Percentiles rank a stretch among this genome's conserved stretches.
phyloP scores from a whole-genome alignment of 768 basidiomycete species.

The Boletus subcaerulescens region DNA sequence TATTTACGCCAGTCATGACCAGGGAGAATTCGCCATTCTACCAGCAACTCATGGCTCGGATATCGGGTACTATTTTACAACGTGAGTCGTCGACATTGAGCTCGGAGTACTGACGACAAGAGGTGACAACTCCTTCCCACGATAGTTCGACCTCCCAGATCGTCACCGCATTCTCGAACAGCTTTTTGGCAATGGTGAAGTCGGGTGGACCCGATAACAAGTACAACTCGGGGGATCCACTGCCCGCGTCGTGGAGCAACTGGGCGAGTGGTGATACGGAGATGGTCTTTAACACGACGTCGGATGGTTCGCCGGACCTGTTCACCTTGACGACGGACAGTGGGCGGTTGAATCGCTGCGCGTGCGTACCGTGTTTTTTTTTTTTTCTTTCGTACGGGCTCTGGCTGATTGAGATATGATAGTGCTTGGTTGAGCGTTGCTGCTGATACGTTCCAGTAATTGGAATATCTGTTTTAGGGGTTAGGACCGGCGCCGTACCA shows the following conservation, averaged over 20 bases:
- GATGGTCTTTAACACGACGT: constrained; percentile 45
- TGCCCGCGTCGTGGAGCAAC: constrained; percentile 17
- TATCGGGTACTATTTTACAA: constrained; percentile 41
- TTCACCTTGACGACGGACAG: constrained; percentile 28
- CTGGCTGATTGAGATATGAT: neutral
- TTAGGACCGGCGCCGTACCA: no score
- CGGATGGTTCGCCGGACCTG: constrained; percentile 30
- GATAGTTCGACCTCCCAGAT: constrained; percentile 18
- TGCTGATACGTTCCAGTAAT: no score
- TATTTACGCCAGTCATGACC: neutral
- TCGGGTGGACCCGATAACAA: constrained; percentile 8
- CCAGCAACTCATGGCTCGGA: constrained; percentile 43
- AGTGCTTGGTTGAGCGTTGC: constrained; percentile 5
- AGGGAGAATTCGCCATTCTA: constrained; percentile 39
- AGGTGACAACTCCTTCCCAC: neutral
- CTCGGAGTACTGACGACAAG: neutral
- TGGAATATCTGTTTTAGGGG: no score
- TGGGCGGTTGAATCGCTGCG: constrained; percentile 35
- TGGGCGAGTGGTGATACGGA: constrained; percentile 27
- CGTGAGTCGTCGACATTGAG: constrained; percentile 26
- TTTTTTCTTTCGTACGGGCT: neutral
- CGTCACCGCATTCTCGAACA: constrained; percentile 26
- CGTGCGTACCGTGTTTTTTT: neutral
- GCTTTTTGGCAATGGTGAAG: constrained; percentile 20
- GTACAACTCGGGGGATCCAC: constrained; percentile 14